These are phyloP conservation scores for Pouteria campechiana DNA, from an alignment of 179 eudicot genomes.

Conservation along the genomic window DNA sequence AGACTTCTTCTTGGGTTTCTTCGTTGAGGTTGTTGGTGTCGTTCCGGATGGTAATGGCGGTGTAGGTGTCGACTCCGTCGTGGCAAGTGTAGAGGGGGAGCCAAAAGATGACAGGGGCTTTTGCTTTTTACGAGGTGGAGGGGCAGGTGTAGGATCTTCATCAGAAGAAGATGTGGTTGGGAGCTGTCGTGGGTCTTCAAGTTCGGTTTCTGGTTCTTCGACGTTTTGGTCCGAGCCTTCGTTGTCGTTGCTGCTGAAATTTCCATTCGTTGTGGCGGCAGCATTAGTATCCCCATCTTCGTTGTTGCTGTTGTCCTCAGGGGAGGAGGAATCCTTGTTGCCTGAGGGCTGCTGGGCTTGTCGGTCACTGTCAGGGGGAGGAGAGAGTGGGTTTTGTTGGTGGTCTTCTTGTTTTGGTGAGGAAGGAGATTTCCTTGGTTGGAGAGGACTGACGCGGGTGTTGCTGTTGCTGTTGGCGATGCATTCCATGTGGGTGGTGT, in stretches of 20 bases:
- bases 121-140: not conserved
- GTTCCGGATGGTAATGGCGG: constrained; percentile 1
- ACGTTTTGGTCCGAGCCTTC: not conserved
- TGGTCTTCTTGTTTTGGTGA: too few species aligned
- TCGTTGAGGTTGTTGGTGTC: constrained; percentile 2
- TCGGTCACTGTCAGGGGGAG: constrained; percentile 5
- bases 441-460: not conserved
- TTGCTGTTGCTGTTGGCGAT: not conserved
- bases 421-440: too few species aligned
- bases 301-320: constrained; percentile 17
- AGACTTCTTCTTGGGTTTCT: constrained; percentile 48
- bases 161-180: not conserved
- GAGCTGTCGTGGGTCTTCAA: not conserved
- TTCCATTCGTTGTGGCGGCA: constrained; percentile 34
- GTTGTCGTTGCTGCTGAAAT: constrained; percentile 9
- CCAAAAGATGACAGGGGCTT: too few species aligned
- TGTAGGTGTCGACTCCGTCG: constrained; percentile 1
- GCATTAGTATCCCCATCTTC: constrained; percentile 21
- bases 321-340: constrained; percentile 10
- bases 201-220: not conserved
- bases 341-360: not conserved
- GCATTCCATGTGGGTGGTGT: not conserved
- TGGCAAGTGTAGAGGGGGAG: not conserved
- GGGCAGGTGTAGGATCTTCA: not conserved
- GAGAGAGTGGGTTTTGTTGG: not conserved